Conservation (phyloP, 345 rosid species). For the Eucalyptus erythrocorys region DNA sequence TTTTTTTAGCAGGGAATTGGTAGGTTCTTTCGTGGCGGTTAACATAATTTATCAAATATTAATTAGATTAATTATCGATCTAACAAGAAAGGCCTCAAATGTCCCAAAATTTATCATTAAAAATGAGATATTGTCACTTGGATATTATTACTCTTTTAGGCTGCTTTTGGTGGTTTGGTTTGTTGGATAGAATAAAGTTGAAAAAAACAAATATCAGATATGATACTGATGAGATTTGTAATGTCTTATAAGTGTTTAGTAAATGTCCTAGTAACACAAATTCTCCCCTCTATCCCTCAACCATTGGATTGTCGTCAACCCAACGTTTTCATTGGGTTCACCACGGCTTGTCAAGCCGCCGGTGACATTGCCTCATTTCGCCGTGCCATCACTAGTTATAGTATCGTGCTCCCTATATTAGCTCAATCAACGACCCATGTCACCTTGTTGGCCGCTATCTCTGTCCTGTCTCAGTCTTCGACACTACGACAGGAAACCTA, state of each 20-base stretch:
- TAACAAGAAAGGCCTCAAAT: background rate
- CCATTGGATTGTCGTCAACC: background rate
- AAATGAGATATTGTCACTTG: background rate
- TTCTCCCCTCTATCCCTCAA: background rate
- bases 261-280: background rate
- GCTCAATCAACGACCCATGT: background rate
- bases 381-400: background rate
- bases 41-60: background rate
- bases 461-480: background rate
- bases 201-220: background rate
- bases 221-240: background rate
- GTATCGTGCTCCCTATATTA: background rate
- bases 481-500: background rate
- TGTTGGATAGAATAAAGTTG: background rate
- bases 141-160: background rate
- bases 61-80: background rate
- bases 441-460: background rate
- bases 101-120: background rate
- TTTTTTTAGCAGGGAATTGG: background rate
- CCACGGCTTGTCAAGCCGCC: background rate
- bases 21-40: rapidly evolving
- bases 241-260: background rate
- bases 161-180: background rate
- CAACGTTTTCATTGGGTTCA: background rate
- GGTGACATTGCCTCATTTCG: background rate